phyloP scores from a whole-genome alignment of 116 monocot species.

The Zostera marina region DNA sequence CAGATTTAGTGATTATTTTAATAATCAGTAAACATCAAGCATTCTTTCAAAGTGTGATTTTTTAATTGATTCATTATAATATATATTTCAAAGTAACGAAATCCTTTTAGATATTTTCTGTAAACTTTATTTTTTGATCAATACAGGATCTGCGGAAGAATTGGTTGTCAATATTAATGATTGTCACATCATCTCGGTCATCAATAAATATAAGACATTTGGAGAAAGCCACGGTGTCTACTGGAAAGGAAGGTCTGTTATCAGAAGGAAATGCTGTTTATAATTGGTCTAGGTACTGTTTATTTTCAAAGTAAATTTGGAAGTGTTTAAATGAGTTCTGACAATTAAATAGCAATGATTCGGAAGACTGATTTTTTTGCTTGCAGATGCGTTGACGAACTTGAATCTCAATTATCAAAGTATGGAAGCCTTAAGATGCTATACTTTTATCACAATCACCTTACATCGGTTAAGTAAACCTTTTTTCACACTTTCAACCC shows the following conservation, averaged over 20 bases:
- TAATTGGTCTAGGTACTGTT: constrained; percentile 55
- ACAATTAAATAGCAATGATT: no score
- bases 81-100: no score
- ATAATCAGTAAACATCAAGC: no score
- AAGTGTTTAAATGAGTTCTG: no score
- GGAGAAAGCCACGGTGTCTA: constrained; percentile 96
- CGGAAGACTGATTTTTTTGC: neutral
- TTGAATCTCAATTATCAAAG: constrained; percentile 58
- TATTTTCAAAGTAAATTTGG: neutral
- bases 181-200: constrained; percentile 89
- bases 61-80: no score
- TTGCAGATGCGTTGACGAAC: constrained; percentile 92
- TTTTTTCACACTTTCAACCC: neutral
- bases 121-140: neutral
- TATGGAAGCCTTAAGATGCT: constrained; percentile 91
- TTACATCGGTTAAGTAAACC: constrained; percentile 44
- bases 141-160: constrained; percentile 76
- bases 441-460: constrained; percentile 84
- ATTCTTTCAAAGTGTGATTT: no score
- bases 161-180: constrained; percentile 89
- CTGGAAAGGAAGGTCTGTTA: constrained; percentile 90
- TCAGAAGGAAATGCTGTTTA: constrained; percentile 96
- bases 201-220: constrained; percentile 95
- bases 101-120: neutral
- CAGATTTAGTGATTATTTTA: no score